Evolutionary conservation across 345 rosid genomes (phyloP), one percentile per base, ranked within the genome.

Genomic region (Aethionema arabicum): DNA sequence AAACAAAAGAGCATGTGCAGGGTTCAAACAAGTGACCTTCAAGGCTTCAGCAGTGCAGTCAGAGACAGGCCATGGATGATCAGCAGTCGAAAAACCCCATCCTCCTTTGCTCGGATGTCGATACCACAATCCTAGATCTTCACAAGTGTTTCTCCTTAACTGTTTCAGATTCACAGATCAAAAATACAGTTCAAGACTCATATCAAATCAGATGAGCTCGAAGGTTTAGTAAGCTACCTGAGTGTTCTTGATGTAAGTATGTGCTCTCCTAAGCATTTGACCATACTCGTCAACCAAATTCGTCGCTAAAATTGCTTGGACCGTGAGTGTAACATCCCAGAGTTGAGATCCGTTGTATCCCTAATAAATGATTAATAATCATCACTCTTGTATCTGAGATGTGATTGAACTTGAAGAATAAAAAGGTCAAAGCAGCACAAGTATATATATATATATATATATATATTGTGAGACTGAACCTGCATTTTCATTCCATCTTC

Each of bases 401-500:
- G 8, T 10, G 2, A n/a, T 39, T 62, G 36, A 41, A 16, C 7
- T 13, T 0, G n/a, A n/a, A n/a, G n/a, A n/a, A n/a, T n/a, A n/a
- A n/a, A n/a, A n/a, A n/a, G n/a, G n/a, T n/a, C n/a, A n/a, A n/a
- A n/a, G n/a, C n/a, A 63, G 6, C 8, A 1, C 27, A 21, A 2
- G 27, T 21, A 21, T 21, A 21, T n/a, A n/a, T n/a, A n/a, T n/a
- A n/a, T n/a, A n/a, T n/a, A n/a, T n/a, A n/a, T n/a, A n/a, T n/a
- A n/a, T 21, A 21, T 21, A 21, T 21, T 21, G 5, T 8, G n/a
- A 11, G 3, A 14, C 13, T 13, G 11, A 11, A 64, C 69, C 84
- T 80, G 76, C 74, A 82, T 77, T 40, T 79, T 87, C 68, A 87
- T 71, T 44, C 95, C 95, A 60, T 84, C 95, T 67, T 84, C 95